phyloP scores from a whole-genome alignment of 2,329 filamentous ascomycete genomes.

The Pestalotiopsis sp. region DNA sequence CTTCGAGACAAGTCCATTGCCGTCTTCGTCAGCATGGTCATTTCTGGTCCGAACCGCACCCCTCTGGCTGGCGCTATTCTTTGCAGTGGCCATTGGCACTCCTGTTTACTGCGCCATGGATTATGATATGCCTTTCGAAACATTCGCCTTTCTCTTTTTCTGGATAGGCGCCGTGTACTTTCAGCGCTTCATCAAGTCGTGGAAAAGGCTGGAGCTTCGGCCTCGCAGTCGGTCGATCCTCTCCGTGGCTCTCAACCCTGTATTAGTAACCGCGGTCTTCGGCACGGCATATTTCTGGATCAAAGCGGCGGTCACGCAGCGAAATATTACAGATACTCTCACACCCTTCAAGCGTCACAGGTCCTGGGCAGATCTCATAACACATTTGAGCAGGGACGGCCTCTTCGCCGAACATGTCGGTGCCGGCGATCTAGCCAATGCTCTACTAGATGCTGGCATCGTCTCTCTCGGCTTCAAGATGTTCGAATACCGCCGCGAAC shows the following conservation, averaged over 20 bases:
- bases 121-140: conserved; percentile 29
- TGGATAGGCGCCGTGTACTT: conserved; percentile 29
- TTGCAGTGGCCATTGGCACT: conserved; percentile 26
- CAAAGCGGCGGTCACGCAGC: conserved; percentile 23
- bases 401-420: conserved; percentile 22
- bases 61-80: conserved; percentile 27
- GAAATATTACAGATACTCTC: conserved; percentile 20
- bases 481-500: conserved; percentile 33
- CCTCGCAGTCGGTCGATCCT: conserved; percentile 19
- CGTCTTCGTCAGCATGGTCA: conserved; percentile 15
- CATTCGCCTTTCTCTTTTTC: conserved; percentile 26
- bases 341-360: conserved; percentile 25
- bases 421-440: conserved; percentile 29
- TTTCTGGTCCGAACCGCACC: conserved; percentile 25
- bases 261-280: conserved; percentile 27
- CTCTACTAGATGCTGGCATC: conserved; percentile 32
- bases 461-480: conserved; percentile 34
- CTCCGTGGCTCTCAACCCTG: conserved; percentile 28
- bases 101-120: conserved; percentile 24
- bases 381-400: conserved; percentile 15
- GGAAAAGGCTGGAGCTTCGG: conserved; percentile 16
- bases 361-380: conserved; percentile 24
- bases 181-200: conserved; percentile 25
- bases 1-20: conserved; percentile 7
- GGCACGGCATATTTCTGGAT: conserved; percentile 31